Base-by-base conservation (phyloP, 345 rosid species). In the Eucalyptus marginata region DNA sequence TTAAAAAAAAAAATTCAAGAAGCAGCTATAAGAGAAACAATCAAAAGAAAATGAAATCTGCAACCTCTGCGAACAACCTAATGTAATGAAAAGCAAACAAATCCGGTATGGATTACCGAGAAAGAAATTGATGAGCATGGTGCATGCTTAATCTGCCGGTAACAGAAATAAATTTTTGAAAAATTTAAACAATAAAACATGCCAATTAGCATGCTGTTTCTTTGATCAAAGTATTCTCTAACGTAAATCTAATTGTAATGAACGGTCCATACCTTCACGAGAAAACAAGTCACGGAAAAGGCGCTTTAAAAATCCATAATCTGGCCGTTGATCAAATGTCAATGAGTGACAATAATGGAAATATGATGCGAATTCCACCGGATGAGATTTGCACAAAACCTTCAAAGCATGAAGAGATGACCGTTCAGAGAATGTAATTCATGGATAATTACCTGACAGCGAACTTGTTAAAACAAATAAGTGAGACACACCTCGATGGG, bases 251-350 rank as follows among this genome's bases (percentile, higher is more conserved):
- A 49, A 40, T 52, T 52, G 49, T 13, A 43, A 86, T 54, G 29
- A 27, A 47, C 13, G 12, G 80, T 27, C 86, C 87, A 58, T 93
- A 97, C 99, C 99, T 96, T 96, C 96, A 58, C 96, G 98, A n/a
- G 94, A 68, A 90, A 97, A 95, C 89, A 96, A 89, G 90, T 95
- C 98, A 68, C 97, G 96, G 88, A 97, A 96, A 29, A 97, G 94
- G 43, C 98, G 96, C 93, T 96, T 97, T 92, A 97, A 92, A 92
- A 95, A 97, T 89, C 99, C 98, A 93, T 96, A 97, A 91, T 97
- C 99, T 90, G 99, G 99, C 49, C 98, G 93, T 90, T 95, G 98
- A 92, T 97, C 97, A 92, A 97, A 97, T 90, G 94, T 95, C 90
- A 95, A 90, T 33, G 99, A 96, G 91, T 95, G 98, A 91, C 99